These are phyloP conservation scores for Tanacetum coccineum DNA, from an alignment of 129 eudicot genomes.

Conservation along the genomic window DNA sequence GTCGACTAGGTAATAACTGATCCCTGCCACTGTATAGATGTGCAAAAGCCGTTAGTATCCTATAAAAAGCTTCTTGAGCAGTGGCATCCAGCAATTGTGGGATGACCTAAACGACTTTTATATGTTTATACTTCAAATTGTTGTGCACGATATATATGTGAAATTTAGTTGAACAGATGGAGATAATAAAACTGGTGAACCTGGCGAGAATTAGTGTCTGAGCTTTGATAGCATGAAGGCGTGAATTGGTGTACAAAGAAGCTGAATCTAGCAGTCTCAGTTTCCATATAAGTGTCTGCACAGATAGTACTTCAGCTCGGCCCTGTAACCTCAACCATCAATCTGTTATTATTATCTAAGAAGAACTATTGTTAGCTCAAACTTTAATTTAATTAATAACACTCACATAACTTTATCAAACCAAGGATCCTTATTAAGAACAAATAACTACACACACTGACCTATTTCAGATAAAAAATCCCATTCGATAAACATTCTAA, in stretches of 20 bases:
- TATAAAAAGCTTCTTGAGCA: not conserved
- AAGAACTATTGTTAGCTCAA: not conserved
- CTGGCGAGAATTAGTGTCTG: constrained; percentile 68
- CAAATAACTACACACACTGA: not conserved
- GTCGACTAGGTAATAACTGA: constrained; percentile 59
- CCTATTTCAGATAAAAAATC: constrained; percentile 7
- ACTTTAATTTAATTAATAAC: constrained; percentile 25
- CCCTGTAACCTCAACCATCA: constrained; percentile 48
- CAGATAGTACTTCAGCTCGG: constrained; percentile 40
- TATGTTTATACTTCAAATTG: not conserved
- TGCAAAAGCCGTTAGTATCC: not conserved
- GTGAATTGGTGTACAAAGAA: constrained; percentile 65
- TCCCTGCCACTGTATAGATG: constrained; percentile 56
- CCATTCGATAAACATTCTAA: not conserved
- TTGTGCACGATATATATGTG: not conserved
- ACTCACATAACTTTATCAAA: not conserved
- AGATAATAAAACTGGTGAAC: constrained; percentile 29
- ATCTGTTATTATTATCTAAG: constrained; percentile 16
- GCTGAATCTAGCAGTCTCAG: constrained; percentile 64
- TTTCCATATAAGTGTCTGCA: constrained; percentile 65
- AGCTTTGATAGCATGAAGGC: constrained; percentile 74
- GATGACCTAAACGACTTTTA: too few relatives aligned
- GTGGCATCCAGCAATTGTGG: too few relatives aligned
- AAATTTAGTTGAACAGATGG: not conserved
- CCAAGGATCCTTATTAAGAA: not conserved